These are phyloP conservation scores for Boletellus ananiceps DNA, from an alignment of 768 basidiomycete genomes.

Conservation along the genomic window DNA sequence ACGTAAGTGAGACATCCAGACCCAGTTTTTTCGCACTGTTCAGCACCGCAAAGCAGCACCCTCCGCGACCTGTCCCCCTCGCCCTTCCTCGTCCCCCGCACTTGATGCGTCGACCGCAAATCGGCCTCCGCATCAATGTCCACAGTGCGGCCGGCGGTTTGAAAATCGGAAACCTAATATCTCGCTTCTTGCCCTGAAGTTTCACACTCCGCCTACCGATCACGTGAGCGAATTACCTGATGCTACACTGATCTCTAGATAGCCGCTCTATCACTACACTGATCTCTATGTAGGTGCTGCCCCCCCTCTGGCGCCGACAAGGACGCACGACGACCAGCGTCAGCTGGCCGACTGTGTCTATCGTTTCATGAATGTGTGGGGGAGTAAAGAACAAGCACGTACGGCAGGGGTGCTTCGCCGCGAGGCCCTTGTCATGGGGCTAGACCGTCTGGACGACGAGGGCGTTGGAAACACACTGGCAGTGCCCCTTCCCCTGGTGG, in stretches of 20 bases:
- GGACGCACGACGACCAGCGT: background rate
- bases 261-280: background rate
- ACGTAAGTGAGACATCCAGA: slow-evolving; percentile 12
- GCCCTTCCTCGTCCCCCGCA: slow-evolving; percentile 11
- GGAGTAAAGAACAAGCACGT: slow-evolving; percentile 16
- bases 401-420: slow-evolving; percentile 25
- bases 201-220: slow-evolving; percentile 20
- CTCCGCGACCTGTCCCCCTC: background rate
- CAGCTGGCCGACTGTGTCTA: slow-evolving; percentile 11
- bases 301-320: background rate
- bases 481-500: slow-evolving; percentile 23
- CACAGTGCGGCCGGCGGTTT: slow-evolving; percentile 13
- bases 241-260: background rate
- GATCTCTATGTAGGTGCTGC: background rate
- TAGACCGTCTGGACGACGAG: slow-evolving; percentile 30
- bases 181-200: slow-evolving; percentile 27
- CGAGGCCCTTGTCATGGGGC: slow-evolving; percentile 30
- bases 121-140: slow-evolving; percentile 18
- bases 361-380: slow-evolving; percentile 25
- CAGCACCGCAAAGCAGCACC: no score
- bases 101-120: slow-evolving; percentile 18
- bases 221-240: slow-evolving; percentile 3
- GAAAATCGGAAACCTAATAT: slow-evolving; percentile 30
- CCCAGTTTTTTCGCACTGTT: no score
- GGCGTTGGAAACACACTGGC: slow-evolving; percentile 29